Percentiles rank a stretch among this genome's conserved stretches.
These are phyloP conservation scores for Polyporus arcularius DNA, from an alignment of 768 basidiomycete species.

Conservation along the genomic window DNA sequence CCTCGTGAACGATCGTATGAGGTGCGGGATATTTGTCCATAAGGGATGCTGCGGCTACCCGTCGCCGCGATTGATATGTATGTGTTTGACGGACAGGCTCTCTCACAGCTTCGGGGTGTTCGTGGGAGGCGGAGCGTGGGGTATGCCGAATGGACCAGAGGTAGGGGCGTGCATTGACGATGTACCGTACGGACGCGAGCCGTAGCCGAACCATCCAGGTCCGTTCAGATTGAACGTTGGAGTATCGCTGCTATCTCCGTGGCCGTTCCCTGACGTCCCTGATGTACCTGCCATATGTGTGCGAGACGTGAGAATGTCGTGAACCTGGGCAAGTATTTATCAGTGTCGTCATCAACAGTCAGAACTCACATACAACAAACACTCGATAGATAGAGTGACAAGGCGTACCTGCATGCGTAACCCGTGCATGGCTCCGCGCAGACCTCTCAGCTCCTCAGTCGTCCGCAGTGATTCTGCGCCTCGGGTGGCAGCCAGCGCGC, in stretches of 20 bases:
- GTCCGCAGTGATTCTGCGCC: conserved; percentile 70
- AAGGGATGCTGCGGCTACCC: no score
- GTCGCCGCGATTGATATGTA: not conserved
- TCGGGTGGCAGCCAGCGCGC: conserved; percentile 58
- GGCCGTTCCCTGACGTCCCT: not conserved
- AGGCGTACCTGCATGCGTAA: conserved; percentile 72
- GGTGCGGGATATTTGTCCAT: no score
- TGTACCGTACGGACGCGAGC: conserved; percentile 13
- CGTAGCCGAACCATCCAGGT: conserved; percentile 17
- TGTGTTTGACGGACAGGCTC: not conserved
- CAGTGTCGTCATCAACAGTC: not conserved
- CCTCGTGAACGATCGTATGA: no score
- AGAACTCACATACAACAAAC: not conserved
- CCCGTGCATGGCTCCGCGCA: conserved; percentile 72
- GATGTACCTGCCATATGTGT: not conserved
- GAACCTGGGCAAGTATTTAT: conserved; percentile 9
- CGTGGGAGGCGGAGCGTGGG: conserved; percentile 9
- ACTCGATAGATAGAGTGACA: not conserved
- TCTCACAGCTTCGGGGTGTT: conserved; percentile 20
- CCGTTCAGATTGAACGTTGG: conserved; percentile 1
- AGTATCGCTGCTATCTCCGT: not conserved
- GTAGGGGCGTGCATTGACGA: conserved; percentile 1
- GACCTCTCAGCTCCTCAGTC: conserved; percentile 70
- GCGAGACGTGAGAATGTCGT: conserved; percentile 22
- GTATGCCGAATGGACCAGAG: conserved; percentile 7